phyloP scores from a whole-genome alignment of 2,329 filamentous ascomycete species.

The Scedosporium apiospermum region DNA sequence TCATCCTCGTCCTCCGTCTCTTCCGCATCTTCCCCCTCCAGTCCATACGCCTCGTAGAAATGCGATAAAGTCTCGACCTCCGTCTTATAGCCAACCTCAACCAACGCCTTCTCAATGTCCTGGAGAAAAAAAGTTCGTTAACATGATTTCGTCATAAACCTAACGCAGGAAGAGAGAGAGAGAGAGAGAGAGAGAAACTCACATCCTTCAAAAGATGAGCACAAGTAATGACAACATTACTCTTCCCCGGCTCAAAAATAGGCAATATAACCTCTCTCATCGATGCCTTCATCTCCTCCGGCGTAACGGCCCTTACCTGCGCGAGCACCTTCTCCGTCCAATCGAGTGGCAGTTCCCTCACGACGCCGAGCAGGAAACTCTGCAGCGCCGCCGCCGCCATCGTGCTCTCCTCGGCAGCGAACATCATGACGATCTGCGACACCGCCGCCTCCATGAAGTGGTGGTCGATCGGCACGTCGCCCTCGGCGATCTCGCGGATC shows the following conservation, averaged over 20 bases:
- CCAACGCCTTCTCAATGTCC: constrained; percentile 68
- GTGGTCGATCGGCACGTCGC: constrained; percentile 63
- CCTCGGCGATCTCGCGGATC: constrained; percentile 64
- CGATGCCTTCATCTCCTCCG: constrained; percentile 65
- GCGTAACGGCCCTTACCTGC: constrained; percentile 64
- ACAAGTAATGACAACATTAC: constrained; percentile 84
- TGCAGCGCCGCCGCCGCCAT: constrained; percentile 73
- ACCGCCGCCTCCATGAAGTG: constrained; percentile 84
- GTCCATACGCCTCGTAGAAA: constrained; percentile 85
- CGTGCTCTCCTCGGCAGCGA: constrained; percentile 83
- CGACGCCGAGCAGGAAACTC: constrained; percentile 74
- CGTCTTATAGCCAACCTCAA: constrained; percentile 67
- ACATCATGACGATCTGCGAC: constrained; percentile 74
- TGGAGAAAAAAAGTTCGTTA: constrained; percentile 24
- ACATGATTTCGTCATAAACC: background rate
- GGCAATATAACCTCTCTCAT: constrained; percentile 69
- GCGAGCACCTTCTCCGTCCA: constrained; percentile 71
- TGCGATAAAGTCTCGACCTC: constrained; percentile 63
- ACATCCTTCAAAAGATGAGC: constrained; percentile 79
- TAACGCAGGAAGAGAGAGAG: constrained; percentile 1
- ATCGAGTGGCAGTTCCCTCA: constrained; percentile 64
- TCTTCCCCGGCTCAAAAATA: constrained; percentile 68
- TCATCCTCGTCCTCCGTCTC: constrained; percentile 47
- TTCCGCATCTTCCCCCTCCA: constrained; percentile 53
- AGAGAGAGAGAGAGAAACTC: constrained; percentile 25